Percentiles rank a stretch among this genome's conserved stretches.
Conservation (phyloP, 371 early-diverging fungal genomes). For the Batrachochytrium dendrobatidis region DNA sequence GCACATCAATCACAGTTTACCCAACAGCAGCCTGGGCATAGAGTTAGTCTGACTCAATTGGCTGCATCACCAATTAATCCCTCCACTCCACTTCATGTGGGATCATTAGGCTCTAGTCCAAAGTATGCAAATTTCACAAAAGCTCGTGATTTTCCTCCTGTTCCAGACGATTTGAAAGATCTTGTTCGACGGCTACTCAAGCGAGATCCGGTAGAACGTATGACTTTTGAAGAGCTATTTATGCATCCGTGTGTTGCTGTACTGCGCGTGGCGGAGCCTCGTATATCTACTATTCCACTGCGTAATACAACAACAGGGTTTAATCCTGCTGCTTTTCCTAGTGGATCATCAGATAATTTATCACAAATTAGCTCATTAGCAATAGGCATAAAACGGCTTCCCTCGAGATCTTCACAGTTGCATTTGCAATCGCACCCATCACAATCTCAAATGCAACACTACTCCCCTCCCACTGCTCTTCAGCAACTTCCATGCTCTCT, state of each 20-base stretch:
- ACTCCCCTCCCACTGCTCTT: no score
- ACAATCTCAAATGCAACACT: not conserved
- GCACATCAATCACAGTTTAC: not conserved
- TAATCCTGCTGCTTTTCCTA: not conserved
- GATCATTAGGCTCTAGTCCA: conserved; percentile 20
- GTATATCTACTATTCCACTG: conserved; percentile 1
- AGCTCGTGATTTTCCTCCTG: conserved; percentile 11
- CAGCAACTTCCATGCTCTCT: no score
- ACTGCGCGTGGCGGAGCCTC: not conserved
- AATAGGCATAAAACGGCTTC: not conserved
- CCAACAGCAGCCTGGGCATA: not conserved
- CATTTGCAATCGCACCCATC: conserved; percentile 5
- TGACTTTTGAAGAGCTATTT: conserved; percentile 89
- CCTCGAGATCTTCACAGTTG: not conserved
- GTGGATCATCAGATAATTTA: not conserved
- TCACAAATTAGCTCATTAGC: not conserved
- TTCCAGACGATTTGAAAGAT: conserved; percentile 70
- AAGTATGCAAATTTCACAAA: not conserved
- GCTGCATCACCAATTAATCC: conserved; percentile 11
- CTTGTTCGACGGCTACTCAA: conserved; percentile 74
- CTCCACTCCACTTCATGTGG: conserved; percentile 4
- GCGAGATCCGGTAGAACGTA: conserved; percentile 75
- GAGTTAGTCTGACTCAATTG: not conserved
- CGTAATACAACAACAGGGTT: not conserved
- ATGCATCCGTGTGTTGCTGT: conserved; percentile 51